Conservation (phyloP, 495 filamentous ascomycete genomes). For the Xylaria bambusicola region DNA sequence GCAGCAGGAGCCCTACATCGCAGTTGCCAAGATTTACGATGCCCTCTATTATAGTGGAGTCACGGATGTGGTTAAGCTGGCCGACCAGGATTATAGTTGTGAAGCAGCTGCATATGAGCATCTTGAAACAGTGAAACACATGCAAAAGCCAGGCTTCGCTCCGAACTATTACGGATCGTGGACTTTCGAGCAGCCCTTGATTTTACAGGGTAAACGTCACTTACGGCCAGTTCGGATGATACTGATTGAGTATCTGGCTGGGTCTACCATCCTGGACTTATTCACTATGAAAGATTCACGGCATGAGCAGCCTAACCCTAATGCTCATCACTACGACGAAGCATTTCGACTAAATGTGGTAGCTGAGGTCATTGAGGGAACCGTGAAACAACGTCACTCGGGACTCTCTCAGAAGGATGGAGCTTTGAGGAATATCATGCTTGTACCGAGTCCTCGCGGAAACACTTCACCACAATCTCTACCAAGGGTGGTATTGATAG, state of each 20-base stretch:
- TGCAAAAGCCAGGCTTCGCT: constrained; percentile 13
- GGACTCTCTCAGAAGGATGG: constrained; percentile 20
- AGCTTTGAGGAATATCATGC: constrained; percentile 18
- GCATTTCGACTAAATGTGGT: constrained; percentile 15
- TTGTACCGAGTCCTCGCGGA: not conserved
- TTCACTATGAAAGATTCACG: not conserved
- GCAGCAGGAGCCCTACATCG: not conserved
- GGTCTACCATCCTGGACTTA: constrained; percentile 13
- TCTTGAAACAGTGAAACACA: not conserved
- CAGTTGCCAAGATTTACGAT: constrained; percentile 24
- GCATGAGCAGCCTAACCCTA: not conserved
- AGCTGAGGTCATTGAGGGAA: constrained; percentile 16
- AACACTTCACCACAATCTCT: not conserved
- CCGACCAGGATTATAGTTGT: constrained; percentile 20
- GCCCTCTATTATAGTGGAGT: constrained; percentile 17
- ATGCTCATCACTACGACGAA: constrained; percentile 4
- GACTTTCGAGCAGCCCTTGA: constrained; percentile 18
- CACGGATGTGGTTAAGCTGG: not conserved
- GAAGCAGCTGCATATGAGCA: constrained; percentile 19
- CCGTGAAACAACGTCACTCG: constrained; percentile 2
- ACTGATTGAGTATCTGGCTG: constrained; percentile 19
- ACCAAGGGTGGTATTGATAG: constrained; percentile 1
- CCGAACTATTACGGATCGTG: constrained; percentile 17
- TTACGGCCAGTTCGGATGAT: constrained; percentile 19
- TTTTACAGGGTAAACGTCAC: not conserved